Evolutionary conservation across 495 filamentous ascomycete genomes (phyloP), one percentile per base, ranked within the genome.

Genomic region (Chaetomidium leptoderma): DNA sequence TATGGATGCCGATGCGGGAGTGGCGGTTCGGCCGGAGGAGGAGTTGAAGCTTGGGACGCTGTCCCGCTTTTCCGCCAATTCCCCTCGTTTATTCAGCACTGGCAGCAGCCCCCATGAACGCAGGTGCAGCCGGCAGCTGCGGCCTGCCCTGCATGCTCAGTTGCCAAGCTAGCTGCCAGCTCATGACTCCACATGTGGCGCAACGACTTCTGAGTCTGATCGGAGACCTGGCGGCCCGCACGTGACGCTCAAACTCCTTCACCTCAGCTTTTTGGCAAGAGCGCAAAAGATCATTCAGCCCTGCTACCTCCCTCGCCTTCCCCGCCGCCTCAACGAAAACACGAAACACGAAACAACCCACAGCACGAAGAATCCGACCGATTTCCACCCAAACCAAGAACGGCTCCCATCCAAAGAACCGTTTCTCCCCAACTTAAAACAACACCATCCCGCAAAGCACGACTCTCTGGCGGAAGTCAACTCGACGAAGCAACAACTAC

Each of bases 251-350:
- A 42, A 42, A 48, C 37, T 9, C 27, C 42, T 48, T 42, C 27
- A 36, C 30, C 40, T 50, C 29, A 21, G 55, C 36, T 49, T 55
- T 54, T 55, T 40, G 59, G 29, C 37, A 21, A 42, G 32, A 48
- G 29, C 36, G 26, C 47, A 32, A 52, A 50, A 54, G 33, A 48
- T 48, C 27, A 30, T 39, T 54, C 53, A 61, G 59, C 59, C 53
- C 40, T 51, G 48, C 33, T 10, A 17, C 30, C 16, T 16, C n/a
- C 45, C 36, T 45, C 46, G 32, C 17, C 39, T 44, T 45, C 53
- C 49, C 53, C 46, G 30, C 53, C 53, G 48, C 33, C n/a, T 57
- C 48, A 49, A 61, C 48, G 32, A 56, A 26, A n/a, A n/a, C n/a
- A n/a, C n/a, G n/a, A n/a, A n/a, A 40, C 48, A 32, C 11, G 11